Conservation (phyloP, 2,329 filamentous ascomycete species). For the Aspergillus caelatus region DNA sequence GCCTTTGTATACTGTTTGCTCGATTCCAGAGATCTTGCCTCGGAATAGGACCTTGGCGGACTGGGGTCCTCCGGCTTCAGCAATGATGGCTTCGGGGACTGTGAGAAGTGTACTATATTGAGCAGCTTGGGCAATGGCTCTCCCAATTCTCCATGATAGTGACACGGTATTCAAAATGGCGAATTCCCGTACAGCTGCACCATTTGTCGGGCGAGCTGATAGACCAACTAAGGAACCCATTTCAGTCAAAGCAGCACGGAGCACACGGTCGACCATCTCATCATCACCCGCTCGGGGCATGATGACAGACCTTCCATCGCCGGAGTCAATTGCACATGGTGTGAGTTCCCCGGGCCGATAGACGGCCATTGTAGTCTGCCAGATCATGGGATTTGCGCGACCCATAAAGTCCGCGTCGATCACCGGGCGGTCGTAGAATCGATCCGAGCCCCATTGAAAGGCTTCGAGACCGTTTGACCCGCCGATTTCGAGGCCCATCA, state of each 20-base stretch:
- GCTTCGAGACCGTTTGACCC: conserved; percentile 59
- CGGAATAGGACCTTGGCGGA: conserved; percentile 22
- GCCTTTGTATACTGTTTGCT: conserved; percentile 22
- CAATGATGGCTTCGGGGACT: conserved; percentile 21
- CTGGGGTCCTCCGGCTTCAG: conserved; percentile 22
- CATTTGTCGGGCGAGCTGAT: conserved; percentile 17
- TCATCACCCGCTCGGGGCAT: conserved; percentile 41
- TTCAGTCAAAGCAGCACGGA: conserved; percentile 56
- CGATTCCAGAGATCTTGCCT: conserved; percentile 26
- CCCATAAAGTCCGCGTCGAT: conserved; percentile 53
- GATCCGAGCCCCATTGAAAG: neutral
- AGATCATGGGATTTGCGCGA: conserved; percentile 50
- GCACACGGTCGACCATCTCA: conserved; percentile 51
- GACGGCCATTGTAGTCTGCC: conserved; percentile 50
- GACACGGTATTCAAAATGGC: conserved; percentile 56
- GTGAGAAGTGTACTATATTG: conserved; percentile 14
- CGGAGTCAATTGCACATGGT: conserved; percentile 53
- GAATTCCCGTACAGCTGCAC: conserved; percentile 14
- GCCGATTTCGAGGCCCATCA: conserved; percentile 66
- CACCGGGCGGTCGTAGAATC: conserved; percentile 46
- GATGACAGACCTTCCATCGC: conserved; percentile 55
- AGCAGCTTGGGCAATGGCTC: conserved; percentile 20
- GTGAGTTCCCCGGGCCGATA: conserved; percentile 43
- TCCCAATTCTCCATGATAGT: conserved; percentile 52
- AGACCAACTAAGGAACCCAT: conserved; percentile 53